A percentile compares a stretch with the other conserved stretches of the same genome.
Evolutionary conservation across 179 eudicot species (phyloP).

Genomic region (Vitellaria paradoxa): DNA sequence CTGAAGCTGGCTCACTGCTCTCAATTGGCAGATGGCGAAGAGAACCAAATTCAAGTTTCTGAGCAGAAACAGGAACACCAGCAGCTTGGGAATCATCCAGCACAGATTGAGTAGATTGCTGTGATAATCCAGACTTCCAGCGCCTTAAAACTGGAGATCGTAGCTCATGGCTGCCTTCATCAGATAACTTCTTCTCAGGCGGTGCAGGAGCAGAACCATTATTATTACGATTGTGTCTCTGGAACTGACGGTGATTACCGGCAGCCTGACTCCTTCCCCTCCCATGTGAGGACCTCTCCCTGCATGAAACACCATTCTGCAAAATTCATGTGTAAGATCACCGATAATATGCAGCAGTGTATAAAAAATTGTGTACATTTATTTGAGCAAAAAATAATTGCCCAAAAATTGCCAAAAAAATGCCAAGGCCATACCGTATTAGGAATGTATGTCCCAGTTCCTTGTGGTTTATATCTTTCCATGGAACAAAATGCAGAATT

Average conservation of each 20-base stretch:
- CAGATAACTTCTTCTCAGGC: constrained; percentile 5
- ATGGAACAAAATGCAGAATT: constrained; percentile 15
- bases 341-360: no score
- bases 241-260: constrained; percentile 18
- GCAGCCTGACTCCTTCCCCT: constrained; percentile 22
- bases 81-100: constrained; percentile 1
- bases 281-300: constrained; percentile 28
- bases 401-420: background rate
- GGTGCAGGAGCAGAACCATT: constrained; percentile 12
- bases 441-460: constrained; percentile 44
- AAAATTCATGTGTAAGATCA: constrained; percentile 2
- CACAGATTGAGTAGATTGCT: background rate
- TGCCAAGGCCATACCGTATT: constrained; percentile 26
- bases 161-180: constrained; percentile 13
- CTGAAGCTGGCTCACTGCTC: background rate
- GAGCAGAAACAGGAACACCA: constrained; percentile 9
- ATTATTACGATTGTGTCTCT: constrained; percentile 9
- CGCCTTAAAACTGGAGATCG: background rate
- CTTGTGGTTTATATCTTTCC: constrained; percentile 27
- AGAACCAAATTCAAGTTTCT: constrained; percentile 37
- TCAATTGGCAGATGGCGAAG: constrained; percentile 23
- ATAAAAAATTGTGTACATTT: no score
- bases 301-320: constrained; percentile 29
- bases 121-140: background rate
- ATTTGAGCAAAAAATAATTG: no score